Evolutionary conservation across 73 alveolate genomes (phyloP).

Genomic region (Uronychia binucleata): DNA sequence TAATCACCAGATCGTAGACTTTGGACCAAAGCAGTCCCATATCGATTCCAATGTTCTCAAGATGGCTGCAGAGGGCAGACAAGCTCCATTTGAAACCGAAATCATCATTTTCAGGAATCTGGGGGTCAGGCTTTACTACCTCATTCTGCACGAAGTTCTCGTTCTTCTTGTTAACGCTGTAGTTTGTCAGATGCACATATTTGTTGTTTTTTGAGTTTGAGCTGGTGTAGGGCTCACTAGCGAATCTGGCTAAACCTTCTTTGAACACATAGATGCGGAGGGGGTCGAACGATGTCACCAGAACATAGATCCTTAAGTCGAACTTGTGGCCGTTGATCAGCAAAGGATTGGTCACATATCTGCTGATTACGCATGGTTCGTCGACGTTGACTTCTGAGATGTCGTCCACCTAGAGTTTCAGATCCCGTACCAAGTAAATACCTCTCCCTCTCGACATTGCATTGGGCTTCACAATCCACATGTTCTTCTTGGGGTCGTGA

Average conservation of each 20-base stretch:
- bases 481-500: conserved; percentile 65
- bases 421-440: conserved; percentile 65
- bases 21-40: conserved; percentile 76
- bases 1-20: conserved; percentile 83
- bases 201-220: conserved; percentile 67
- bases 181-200: conserved; percentile 85
- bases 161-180: conserved; percentile 83
- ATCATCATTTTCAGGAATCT: conserved; percentile 71
- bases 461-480: conserved; percentile 87
- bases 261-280: conserved; percentile 76
- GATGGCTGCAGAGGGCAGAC: conserved; percentile 71
- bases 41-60: conserved; percentile 77
- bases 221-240: conserved; percentile 74
- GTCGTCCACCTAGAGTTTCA: no score
- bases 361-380: conserved; percentile 60
- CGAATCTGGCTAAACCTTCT: conserved; percentile 89
- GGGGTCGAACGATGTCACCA: conserved; percentile 73
- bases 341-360: conserved; percentile 49
- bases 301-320: conserved; percentile 60
- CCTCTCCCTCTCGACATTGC: conserved; percentile 82
- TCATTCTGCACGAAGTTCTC: conserved; percentile 75
- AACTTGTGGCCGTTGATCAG: conserved; percentile 54
- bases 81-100: conserved; percentile 89
- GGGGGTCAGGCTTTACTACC: conserved; percentile 51
- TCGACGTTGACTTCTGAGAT: conserved; percentile 65